A percentile compares a stretch with the other conserved stretches of the same genome.
Conservation (phyloP, 2,329 filamentous ascomycete genomes). For the Clarireedia homoeocarpa region DNA sequence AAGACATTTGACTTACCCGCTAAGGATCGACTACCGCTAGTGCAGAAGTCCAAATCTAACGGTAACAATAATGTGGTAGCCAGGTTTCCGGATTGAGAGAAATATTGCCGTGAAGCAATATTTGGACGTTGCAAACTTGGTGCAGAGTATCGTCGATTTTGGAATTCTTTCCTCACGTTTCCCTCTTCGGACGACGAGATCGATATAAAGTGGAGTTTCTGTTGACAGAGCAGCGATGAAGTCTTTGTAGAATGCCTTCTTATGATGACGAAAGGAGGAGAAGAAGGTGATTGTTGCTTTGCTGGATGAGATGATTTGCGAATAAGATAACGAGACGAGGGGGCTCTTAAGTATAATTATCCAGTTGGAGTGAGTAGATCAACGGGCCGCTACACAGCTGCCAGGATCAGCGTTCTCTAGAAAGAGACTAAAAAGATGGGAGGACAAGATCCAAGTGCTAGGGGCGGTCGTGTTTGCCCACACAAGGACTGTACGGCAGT, state of each 20-base stretch:
- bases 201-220: too few relatives aligned
- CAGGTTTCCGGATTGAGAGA: not conserved
- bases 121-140: not conserved
- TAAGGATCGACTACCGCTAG: not conserved
- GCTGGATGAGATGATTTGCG: not conserved
- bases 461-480: not conserved
- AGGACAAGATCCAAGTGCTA: constrained; percentile 8
- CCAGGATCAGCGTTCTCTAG: not conserved
- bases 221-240: too few relatives aligned
- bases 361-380: constrained; percentile 5
- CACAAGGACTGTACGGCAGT: constrained; percentile 1
- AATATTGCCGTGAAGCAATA: not conserved
- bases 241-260: too few relatives aligned
- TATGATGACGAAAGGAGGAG: not conserved
- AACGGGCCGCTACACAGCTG: constrained; percentile 10
- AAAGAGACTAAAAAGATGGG: constrained; percentile 5
- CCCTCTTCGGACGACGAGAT: too few relatives aligned
- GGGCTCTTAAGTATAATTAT: constrained; percentile 1
- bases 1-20: too few relatives aligned
- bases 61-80: not conserved
- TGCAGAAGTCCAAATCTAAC: not conserved
- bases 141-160: too few relatives aligned
- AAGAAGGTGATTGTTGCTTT: not conserved
- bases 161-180: too few relatives aligned
- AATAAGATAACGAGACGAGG: not conserved